Evolutionary conservation across 495 filamentous ascomycete species (phyloP).

Genomic region (Podospora anserina): DNA sequence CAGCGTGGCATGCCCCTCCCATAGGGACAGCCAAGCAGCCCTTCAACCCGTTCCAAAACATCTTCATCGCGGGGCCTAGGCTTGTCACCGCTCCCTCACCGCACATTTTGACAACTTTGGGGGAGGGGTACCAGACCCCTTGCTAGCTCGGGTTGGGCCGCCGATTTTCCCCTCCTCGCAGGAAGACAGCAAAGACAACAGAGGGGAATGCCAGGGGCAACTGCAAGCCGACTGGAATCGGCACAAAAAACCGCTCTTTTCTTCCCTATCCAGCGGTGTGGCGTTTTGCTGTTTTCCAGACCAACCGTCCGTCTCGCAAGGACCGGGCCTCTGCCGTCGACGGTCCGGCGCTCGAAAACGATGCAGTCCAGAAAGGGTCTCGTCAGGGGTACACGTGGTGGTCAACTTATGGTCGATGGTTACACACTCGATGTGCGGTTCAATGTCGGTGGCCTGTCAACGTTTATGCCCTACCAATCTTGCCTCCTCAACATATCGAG

Average conservation of each 20-base stretch:
- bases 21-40: slow-evolving; percentile 7
- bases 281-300: not conserved
- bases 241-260: not conserved
- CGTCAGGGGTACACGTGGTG: slow-evolving; percentile 27
- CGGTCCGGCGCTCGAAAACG: slow-evolving; percentile 8
- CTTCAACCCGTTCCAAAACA: not conserved
- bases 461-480: too few relatives aligned
- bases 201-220: slow-evolving; percentile 14
- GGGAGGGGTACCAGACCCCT: slow-evolving; percentile 15
- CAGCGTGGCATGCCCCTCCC: not conserved
- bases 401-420: slow-evolving; percentile 13
- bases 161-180: slow-evolving; percentile 8
- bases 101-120: slow-evolving; percentile 15
- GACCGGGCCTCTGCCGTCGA: slow-evolving; percentile 15
- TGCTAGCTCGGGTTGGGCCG: slow-evolving; percentile 11
- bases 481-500: not conserved
- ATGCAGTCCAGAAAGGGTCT: slow-evolving; percentile 6
- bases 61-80: slow-evolving; percentile 1
- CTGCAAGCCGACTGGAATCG: slow-evolving; percentile 10
- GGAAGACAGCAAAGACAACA: slow-evolving; percentile 3
- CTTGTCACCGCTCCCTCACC: slow-evolving; percentile 18
- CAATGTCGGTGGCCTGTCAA: not conserved
- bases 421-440: slow-evolving; percentile 6
- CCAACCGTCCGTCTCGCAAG: slow-evolving; percentile 8
- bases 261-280: not conserved